Evolutionary conservation across 192 early-diverging fungal species (phyloP).

Genomic region (Lobosporangium transversale): DNA sequence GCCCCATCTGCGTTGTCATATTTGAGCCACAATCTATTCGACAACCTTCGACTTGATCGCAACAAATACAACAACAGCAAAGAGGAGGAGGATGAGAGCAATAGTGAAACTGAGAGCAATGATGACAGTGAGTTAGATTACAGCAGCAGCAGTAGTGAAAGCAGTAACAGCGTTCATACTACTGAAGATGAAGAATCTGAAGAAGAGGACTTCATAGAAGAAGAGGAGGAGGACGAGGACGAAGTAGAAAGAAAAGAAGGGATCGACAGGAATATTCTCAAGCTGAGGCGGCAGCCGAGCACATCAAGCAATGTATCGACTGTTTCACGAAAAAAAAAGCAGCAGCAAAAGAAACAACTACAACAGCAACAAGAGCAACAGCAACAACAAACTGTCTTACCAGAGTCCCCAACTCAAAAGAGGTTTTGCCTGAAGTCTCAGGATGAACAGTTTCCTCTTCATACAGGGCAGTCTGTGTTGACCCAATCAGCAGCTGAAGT

Average conservation of each 20-base stretch:
- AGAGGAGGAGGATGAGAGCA: conserved; percentile 2
- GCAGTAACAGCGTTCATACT: conserved; percentile 29
- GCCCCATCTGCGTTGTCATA: conserved; percentile 21
- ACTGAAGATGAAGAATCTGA: conserved; percentile 31
- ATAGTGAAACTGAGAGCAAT: conserved; percentile 12
- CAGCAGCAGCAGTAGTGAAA: conserved; percentile 37
- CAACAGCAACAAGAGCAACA: conserved; percentile 12
- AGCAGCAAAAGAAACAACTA: conserved; percentile 7
- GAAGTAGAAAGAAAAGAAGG: not conserved
- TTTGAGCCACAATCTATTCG: conserved; percentile 22
- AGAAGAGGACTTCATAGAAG: conserved; percentile 18
- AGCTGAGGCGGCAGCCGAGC: too few species aligned
- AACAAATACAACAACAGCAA: not conserved
- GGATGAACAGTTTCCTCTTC: not conserved
- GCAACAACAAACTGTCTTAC: not conserved
- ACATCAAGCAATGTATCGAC: too few species aligned
- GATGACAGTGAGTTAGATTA: conserved; percentile 29
- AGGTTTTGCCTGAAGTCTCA: too few species aligned
- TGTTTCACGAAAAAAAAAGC: not conserved
- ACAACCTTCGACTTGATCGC: conserved; percentile 9
- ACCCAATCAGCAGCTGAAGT: not conserved
- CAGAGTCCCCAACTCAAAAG: too few species aligned
- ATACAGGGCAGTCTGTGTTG: too few species aligned
- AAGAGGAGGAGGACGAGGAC: conserved; percentile 17
- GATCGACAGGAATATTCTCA: too few species aligned